These are phyloP conservation scores for Cylindrotheca closterium DNA, from an alignment of 108 stramenopile genomes.

Conservation along the genomic window DNA sequence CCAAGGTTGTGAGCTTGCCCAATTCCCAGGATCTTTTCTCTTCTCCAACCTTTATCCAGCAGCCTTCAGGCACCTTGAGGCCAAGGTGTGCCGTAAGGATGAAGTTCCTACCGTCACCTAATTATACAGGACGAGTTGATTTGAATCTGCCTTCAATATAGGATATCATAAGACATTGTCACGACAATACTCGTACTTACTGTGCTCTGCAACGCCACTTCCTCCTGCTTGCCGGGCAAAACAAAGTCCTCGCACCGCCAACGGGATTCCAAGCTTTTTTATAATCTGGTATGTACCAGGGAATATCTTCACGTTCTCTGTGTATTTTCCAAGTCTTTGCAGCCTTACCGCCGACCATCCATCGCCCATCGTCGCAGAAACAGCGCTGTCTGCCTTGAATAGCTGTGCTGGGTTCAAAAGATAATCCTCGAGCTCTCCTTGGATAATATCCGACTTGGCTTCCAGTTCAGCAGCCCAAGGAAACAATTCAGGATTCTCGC, in stretches of 20 bases:
- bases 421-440: constrained; percentile 74
- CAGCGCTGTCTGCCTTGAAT: constrained; percentile 70
- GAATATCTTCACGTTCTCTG: constrained; percentile 81
- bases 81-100: constrained; percentile 92
- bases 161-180: too few species aligned
- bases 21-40: constrained; percentile 67
- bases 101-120: constrained; percentile 93
- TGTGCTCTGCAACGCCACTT: constrained; percentile 85
- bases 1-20: constrained; percentile 77
- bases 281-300: constrained; percentile 83
- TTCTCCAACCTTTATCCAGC: constrained; percentile 82
- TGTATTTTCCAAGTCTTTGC: constrained; percentile 87
- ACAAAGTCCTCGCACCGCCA: constrained; percentile 93
- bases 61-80: constrained; percentile 69
- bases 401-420: constrained; percentile 36
- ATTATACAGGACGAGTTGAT: too few species aligned
- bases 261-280: constrained; percentile 72
- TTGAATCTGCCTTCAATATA: too few species aligned
- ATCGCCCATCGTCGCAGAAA: not conserved
- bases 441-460: constrained; percentile 66
- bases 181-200: too few species aligned
- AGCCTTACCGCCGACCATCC: constrained; percentile 91
- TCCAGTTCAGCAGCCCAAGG: constrained; percentile 86
- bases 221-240: constrained; percentile 86
- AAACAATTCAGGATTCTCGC: constrained; percentile 50